Evolutionary conservation across 331 rosid genomes (phyloP).

Genomic region (Ulmus americana): DNA sequence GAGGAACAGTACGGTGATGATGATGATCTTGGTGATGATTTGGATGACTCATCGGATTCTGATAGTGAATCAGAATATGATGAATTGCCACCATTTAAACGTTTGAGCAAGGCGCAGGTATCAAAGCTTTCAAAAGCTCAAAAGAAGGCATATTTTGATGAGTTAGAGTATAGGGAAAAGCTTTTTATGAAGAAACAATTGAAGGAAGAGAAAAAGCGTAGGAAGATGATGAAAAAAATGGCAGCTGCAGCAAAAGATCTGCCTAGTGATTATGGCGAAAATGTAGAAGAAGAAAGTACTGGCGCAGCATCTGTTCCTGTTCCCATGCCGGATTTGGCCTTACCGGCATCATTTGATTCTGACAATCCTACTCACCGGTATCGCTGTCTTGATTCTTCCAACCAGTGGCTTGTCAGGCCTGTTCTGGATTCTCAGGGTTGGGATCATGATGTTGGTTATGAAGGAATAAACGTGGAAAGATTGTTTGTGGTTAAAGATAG

Average conservation of each 20-base stretch:
- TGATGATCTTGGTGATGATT: constrained; percentile 59
- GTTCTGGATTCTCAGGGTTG: constrained; percentile 93
- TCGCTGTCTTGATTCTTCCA: constrained; percentile 83
- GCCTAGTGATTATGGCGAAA: constrained; percentile 50
- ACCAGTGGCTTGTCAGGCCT: constrained; percentile 95
- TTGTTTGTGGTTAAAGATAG: constrained; percentile 62
- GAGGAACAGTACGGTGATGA: constrained; percentile 85
- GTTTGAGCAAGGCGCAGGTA: constrained; percentile 67
- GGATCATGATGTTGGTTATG: constrained; percentile 99
- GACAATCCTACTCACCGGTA: constrained; percentile 89
- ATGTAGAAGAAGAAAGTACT: constrained; percentile 66
- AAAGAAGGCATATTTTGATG: constrained; percentile 77
- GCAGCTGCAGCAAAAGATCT: constrained; percentile 61
- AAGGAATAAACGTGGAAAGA: constrained; percentile 88
- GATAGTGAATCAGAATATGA: constrained; percentile 72
- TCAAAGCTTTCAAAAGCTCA: constrained; percentile 67
- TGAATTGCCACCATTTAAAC: constrained; percentile 81
- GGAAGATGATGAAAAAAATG: constrained; percentile 80
- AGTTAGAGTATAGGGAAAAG: constrained; percentile 82
- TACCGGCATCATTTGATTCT: constrained; percentile 92
- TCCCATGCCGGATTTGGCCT: constrained; percentile 82
- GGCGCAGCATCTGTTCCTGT: constrained; percentile 79
- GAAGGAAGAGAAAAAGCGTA: constrained; percentile 76
- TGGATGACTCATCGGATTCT: constrained; percentile 83
- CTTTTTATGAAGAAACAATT: constrained; percentile 87